Conservation (phyloP, 176 grass and related monocot species). For the Oryza glaberrima region DNA sequence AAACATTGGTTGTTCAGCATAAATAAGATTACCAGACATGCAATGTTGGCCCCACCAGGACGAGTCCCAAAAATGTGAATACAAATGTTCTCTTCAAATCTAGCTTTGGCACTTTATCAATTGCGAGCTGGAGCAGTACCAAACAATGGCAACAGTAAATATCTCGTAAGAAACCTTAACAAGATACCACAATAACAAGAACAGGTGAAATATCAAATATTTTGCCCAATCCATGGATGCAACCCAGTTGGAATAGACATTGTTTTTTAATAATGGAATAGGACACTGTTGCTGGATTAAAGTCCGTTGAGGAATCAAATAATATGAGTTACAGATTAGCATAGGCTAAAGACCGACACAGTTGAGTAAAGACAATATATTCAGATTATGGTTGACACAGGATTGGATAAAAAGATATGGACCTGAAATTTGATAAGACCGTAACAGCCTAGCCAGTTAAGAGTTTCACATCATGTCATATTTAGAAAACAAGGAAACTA, state of each 20-base stretch:
- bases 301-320: neutral
- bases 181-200: neutral
- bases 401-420: neutral
- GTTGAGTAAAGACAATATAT: neutral
- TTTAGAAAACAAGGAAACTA: neutral
- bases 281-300: neutral
- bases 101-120: conserved; percentile 66
- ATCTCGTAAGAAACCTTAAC: neutral
- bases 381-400: neutral
- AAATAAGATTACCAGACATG: conserved; percentile 76
- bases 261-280: neutral
- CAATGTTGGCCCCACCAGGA: conserved; percentile 72
- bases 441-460: neutral
- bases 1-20: conserved; percentile 15
- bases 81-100: conserved; percentile 86
- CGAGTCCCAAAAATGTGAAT: conserved; percentile 83
- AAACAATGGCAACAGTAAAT: neutral
- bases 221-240: neutral
- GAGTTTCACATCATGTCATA: neutral
- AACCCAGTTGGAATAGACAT: neutral
- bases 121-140: conserved; percentile 55
- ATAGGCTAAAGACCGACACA: neutral
- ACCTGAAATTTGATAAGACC: neutral
- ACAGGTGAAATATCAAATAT: neutral
- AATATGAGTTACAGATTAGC: neutral